phyloP scores from a whole-genome alignment of 2,329 filamentous ascomycete genomes.

The Ceratocystis lukuohia region DNA sequence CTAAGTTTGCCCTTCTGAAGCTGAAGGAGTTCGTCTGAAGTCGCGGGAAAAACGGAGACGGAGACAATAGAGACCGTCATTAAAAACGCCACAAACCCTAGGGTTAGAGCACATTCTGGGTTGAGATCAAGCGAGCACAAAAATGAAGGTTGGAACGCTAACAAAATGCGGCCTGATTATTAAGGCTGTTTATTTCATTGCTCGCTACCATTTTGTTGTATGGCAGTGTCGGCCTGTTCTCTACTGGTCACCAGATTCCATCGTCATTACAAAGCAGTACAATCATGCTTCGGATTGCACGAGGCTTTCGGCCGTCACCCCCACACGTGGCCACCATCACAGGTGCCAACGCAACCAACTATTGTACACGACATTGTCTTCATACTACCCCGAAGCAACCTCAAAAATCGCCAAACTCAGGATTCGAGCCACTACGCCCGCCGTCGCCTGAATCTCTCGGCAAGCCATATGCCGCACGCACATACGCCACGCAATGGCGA shows the following conservation, averaged over 20 bases:
- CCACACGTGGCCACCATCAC: not conserved
- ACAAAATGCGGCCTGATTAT: not conserved
- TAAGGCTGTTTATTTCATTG: not conserved
- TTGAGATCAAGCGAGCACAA: not conserved
- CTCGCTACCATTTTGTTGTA: not conserved
- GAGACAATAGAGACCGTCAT: no score
- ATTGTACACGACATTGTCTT: not conserved
- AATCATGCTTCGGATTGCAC: not conserved
- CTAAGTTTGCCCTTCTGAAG: not conserved
- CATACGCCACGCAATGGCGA: constrained; percentile 43
- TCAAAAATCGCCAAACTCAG: not conserved
- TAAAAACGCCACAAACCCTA: not conserved
- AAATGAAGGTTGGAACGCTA: not conserved
- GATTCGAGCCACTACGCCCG: constrained; percentile 54
- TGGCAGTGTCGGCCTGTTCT: not conserved
- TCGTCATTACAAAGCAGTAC: not conserved
- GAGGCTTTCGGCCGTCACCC: not conserved
- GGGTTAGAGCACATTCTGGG: not conserved
- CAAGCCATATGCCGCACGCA: constrained; percentile 39
- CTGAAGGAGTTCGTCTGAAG: not conserved
- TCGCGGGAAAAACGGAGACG: not conserved
- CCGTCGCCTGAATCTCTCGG: constrained; percentile 70
- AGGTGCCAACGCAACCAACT: no score
- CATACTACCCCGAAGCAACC: not conserved
- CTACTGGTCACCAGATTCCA: not conserved